Conservation (phyloP, 164 flowering plant species). For the Buxus sempervirens region DNA sequence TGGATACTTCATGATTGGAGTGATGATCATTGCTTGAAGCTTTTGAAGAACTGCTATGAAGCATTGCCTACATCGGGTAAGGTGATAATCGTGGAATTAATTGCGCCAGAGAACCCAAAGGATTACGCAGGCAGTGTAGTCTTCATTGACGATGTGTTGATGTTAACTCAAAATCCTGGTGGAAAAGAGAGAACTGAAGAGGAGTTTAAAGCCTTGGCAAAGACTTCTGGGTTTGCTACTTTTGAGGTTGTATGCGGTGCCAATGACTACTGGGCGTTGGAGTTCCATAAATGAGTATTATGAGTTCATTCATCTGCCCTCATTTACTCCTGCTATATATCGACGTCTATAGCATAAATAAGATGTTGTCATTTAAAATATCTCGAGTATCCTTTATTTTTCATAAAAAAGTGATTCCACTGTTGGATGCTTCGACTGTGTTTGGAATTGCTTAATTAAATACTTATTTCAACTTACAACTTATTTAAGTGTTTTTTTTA, state of each 20-base stretch:
- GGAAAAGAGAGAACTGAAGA: constrained; percentile 4
- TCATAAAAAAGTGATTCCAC: too few species aligned
- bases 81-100: background rate
- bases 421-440: too few species aligned
- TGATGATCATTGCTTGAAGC: constrained; percentile 28
- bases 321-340: too few species aligned
- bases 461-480: too few species aligned
- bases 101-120: background rate
- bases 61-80: background rate
- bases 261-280: background rate
- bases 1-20: constrained; percentile 96
- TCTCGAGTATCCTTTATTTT: too few species aligned
- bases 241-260: background rate
- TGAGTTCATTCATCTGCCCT: too few species aligned
- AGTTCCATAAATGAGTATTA: background rate
- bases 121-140: background rate
- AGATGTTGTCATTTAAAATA: too few species aligned
- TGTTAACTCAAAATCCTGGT: background rate
- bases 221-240: background rate
- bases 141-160: background rate
- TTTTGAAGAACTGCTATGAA: constrained; percentile 1
- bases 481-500: too few species aligned
- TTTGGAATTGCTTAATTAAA: too few species aligned
- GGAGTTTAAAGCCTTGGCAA: constrained; percentile 1
- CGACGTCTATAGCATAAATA: too few species aligned